Evolutionary conservation across 768 basidiomycete genomes (phyloP).

Genomic region (Lactarius sanguifluus): DNA sequence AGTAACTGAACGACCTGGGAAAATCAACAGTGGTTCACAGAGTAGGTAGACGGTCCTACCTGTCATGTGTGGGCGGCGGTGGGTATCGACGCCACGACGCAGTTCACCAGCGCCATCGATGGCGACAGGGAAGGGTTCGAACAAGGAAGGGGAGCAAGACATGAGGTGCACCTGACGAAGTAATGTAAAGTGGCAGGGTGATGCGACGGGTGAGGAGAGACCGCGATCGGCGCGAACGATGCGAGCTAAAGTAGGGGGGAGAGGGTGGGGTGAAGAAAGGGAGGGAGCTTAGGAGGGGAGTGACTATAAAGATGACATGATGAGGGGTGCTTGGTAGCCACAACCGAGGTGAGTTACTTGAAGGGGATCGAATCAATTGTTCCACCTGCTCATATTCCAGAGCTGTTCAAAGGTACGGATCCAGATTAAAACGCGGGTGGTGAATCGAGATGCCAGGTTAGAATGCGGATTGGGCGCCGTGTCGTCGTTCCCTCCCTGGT

Average conservation of each 20-base stretch:
- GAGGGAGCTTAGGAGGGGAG: constrained; percentile 9
- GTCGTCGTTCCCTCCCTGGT: constrained; percentile 11
- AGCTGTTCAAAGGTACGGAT: constrained; percentile 21
- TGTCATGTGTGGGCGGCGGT: constrained; percentile 6
- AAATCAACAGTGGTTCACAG: neutral
- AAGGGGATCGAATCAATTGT: constrained; percentile 30
- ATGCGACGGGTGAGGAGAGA: constrained; percentile 6
- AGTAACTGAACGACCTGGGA: neutral
- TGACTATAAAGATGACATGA: constrained; percentile 29
- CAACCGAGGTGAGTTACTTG: constrained; percentile 29
- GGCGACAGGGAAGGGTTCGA: constrained; percentile 23
- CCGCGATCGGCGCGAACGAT: neutral
- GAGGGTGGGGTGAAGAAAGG: constrained; percentile 15
- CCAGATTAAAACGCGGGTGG: constrained; percentile 22
- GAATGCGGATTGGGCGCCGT: constrained; percentile 25
- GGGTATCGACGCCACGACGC: constrained; percentile 17
- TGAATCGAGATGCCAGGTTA: constrained; percentile 22
- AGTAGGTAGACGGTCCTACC: constrained; percentile 1
- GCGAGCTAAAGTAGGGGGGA: constrained; percentile 1
- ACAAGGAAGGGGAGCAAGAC: constrained; percentile 24
- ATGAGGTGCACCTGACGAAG: constrained; percentile 16
- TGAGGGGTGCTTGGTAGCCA: constrained; percentile 27
- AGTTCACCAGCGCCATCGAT: constrained; percentile 15
- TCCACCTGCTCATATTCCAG: constrained; percentile 24
- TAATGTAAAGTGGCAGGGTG: neutral